These are phyloP conservation scores for Malassezia equina DNA, from an alignment of 1,284 basidiomycete genomes.

Conservation along the genomic window DNA sequence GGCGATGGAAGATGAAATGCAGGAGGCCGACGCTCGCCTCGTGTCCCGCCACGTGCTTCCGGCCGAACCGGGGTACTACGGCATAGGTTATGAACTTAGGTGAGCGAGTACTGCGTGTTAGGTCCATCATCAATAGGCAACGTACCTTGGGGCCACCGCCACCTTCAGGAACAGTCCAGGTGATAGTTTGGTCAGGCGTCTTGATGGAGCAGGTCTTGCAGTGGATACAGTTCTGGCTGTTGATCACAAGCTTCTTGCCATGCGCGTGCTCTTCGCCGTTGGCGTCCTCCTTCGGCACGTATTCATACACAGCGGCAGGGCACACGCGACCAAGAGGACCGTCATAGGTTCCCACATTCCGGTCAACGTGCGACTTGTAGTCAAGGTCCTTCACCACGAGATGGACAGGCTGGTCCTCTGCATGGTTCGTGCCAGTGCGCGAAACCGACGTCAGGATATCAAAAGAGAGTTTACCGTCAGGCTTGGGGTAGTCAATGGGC, in stretches of 20 bases:
- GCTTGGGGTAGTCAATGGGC: slow-evolving; percentile 80
- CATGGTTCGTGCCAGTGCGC: slow-evolving; percentile 89
- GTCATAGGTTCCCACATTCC: slow-evolving; percentile 64
- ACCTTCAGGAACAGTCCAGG: slow-evolving; percentile 43
- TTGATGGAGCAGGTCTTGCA: slow-evolving; percentile 47
- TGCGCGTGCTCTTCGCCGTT: slow-evolving; percentile 53
- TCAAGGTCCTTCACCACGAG: slow-evolving; percentile 55
- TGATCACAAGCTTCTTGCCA: slow-evolving; percentile 88
- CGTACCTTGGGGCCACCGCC: slow-evolving; percentile 40
- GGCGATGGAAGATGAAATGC: not conserved
- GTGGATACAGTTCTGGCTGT: slow-evolving; percentile 61
- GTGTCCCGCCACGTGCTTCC: not conserved
- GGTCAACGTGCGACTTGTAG: slow-evolving; percentile 57
- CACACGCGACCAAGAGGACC: slow-evolving; percentile 79
- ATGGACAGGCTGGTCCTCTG: slow-evolving; percentile 89
- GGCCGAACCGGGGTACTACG: slow-evolving; percentile 2
- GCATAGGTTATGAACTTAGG: slow-evolving; percentile 4
- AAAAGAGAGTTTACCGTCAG: slow-evolving; percentile 82
- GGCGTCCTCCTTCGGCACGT: slow-evolving; percentile 61
- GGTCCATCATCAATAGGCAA: too few relatives aligned
- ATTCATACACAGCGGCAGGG: slow-evolving; percentile 95
- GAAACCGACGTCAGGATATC: slow-evolving; percentile 84
- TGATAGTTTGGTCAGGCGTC: slow-evolving; percentile 43
- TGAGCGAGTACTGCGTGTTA: slow-evolving; percentile 27
- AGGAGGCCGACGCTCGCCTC: too few relatives aligned